Conservation (phyloP, 73 alveolate species). For the Paramecium sonneborni region DNA sequence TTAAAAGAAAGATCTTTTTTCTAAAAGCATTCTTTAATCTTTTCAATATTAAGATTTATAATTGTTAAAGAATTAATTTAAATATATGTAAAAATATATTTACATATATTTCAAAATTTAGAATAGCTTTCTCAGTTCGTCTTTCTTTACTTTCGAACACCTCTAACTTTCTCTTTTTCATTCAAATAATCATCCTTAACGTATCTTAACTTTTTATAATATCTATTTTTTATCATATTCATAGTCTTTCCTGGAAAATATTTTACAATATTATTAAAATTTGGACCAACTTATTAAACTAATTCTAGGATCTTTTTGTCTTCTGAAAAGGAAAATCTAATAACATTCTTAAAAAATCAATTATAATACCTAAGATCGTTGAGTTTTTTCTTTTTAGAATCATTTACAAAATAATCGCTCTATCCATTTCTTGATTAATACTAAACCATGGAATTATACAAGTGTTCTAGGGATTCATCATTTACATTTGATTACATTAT, state of each 20-base stretch:
- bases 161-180: background rate
- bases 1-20: background rate
- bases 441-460: background rate
- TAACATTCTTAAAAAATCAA: background rate
- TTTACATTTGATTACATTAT: no score
- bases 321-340: background rate
- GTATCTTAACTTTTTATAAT: background rate
- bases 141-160: background rate
- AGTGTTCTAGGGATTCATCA: background rate
- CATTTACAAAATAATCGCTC: background rate
- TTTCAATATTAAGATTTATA: background rate
- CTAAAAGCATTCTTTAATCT: background rate
- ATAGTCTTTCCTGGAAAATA: conserved; percentile 21
- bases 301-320: background rate
- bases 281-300: background rate
- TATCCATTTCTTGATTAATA: background rate
- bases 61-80: background rate
- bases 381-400: background rate
- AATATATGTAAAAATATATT: background rate
- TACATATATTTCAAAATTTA: no score
- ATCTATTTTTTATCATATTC: conserved; percentile 9
- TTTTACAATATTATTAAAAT: background rate
- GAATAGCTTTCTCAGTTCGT: no score
- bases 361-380: background rate
- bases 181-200: background rate